These are phyloP conservation scores for Mucor plumbeus DNA, from an alignment of 371 early-diverging fungal genomes.

Conservation along the genomic window DNA sequence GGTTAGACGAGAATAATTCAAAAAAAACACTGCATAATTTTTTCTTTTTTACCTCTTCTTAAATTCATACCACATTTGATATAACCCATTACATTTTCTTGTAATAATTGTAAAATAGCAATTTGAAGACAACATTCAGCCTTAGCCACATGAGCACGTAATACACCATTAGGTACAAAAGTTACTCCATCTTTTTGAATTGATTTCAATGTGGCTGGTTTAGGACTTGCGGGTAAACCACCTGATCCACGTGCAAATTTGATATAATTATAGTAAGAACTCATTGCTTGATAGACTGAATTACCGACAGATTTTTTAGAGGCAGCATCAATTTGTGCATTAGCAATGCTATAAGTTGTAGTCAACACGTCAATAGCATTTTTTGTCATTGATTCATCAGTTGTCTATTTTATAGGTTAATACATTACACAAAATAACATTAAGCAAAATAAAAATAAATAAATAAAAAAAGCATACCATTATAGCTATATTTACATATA, in stretches of 20 bases:
- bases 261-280: conserved; percentile 50
- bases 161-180: conserved; percentile 62
- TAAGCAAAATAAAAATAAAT: background rate
- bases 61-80: conserved; percentile 69
- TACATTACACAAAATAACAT: background rate
- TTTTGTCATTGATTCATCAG: conserved; percentile 58
- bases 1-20: background rate
- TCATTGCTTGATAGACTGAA: conserved; percentile 46
- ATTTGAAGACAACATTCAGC: conserved; percentile 67
- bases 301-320: conserved; percentile 58
- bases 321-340: conserved; percentile 65
- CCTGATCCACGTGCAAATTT: conserved; percentile 46
- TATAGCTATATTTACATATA: conserved; percentile 25
- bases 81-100: conserved; percentile 66
- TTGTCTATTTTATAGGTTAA: conserved; percentile 45
- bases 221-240: conserved; percentile 45
- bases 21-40: background rate
- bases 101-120: conserved; percentile 62
- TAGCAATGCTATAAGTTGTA: conserved; percentile 58
- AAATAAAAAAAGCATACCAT: conserved; percentile 31
- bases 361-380: conserved; percentile 60
- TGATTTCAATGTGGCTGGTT: conserved; percentile 41
- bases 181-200: conserved; percentile 40
- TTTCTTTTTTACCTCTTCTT: conserved; percentile 54
- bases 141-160: conserved; percentile 65